Percentiles rank a stretch among this genome's conserved stretches.
Evolutionary conservation across 495 filamentous ascomycete species (phyloP).

Genomic region (Daldinia decipiens): DNA sequence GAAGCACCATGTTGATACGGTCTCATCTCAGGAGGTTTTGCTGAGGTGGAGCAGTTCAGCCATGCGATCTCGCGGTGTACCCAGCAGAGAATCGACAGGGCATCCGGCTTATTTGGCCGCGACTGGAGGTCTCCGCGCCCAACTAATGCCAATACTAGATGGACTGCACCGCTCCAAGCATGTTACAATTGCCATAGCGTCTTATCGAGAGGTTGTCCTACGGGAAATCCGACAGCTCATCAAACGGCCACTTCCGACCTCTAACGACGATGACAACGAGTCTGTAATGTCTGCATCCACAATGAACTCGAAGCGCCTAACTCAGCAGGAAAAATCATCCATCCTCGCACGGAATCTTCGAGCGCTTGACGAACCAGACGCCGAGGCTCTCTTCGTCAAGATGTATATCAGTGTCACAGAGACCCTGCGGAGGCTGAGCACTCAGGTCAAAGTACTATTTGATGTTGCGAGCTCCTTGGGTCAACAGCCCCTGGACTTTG

Average conservation of each 20-base stretch:
- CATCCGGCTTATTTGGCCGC: slow-evolving; percentile 80
- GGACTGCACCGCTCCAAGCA: slow-evolving; percentile 83
- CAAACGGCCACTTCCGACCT: slow-evolving; percentile 84
- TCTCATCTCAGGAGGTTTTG: slow-evolving; percentile 76
- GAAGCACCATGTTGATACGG: slow-evolving; percentile 79
- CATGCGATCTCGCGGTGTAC: slow-evolving; percentile 66
- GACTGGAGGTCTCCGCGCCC: slow-evolving; percentile 71
- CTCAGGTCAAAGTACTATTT: slow-evolving; percentile 94
- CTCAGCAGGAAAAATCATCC: slow-evolving; percentile 87
- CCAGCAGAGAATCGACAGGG: slow-evolving; percentile 70
- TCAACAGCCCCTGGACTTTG: slow-evolving; percentile 39
- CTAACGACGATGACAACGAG: slow-evolving; percentile 91
- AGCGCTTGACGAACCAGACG: slow-evolving; percentile 81
- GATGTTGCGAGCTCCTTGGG: slow-evolving; percentile 88
- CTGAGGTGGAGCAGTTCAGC: slow-evolving; percentile 74
- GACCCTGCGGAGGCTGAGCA: slow-evolving; percentile 81
- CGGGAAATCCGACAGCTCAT: slow-evolving; percentile 90
- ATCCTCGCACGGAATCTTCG: slow-evolving; percentile 92
- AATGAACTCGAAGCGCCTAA: slow-evolving; percentile 71
- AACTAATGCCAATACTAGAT: slow-evolving; percentile 72
- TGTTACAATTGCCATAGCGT: slow-evolving; percentile 79
- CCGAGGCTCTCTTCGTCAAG: slow-evolving; percentile 82
- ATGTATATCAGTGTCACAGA: slow-evolving; percentile 91
- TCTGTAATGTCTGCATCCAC: slow-evolving; percentile 90
- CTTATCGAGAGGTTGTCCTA: slow-evolving; percentile 86